phyloP scores from a whole-genome alignment of 2,329 filamentous ascomycete species.

The Trichoderma aggressivum region DNA sequence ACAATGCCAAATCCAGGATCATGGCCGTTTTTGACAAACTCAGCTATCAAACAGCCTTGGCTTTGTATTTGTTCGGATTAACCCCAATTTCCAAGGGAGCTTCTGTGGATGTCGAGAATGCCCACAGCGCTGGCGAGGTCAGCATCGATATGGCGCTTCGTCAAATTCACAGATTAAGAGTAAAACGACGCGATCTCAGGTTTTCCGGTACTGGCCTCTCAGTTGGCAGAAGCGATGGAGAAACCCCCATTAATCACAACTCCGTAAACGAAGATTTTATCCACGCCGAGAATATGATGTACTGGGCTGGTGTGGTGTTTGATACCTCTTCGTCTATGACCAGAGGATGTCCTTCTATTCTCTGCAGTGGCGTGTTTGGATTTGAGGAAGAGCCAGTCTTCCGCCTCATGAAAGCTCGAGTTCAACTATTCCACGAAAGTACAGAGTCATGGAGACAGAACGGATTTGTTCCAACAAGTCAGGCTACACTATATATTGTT shows the following conservation, averaged over 20 bases:
- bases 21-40: conserved; percentile 1
- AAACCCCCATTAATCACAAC: background rate
- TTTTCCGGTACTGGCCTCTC: background rate
- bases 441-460: background rate
- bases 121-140: background rate
- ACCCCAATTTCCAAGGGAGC: background rate
- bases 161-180: background rate
- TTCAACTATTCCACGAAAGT: background rate
- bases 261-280: conserved; percentile 2
- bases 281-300: conserved; percentile 9
- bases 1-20: background rate
- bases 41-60: conserved; percentile 1
- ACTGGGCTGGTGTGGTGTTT: conserved; percentile 2
- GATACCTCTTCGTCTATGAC: conserved; percentile 2
- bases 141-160: conserved; percentile 5
- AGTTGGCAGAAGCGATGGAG: background rate
- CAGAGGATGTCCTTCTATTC: background rate
- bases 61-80: conserved; percentile 2
- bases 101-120: background rate
- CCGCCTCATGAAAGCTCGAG: background rate
- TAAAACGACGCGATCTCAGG: background rate
- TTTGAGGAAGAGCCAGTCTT: conserved; percentile 1
- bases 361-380: conserved; percentile 3
- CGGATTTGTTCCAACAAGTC: background rate
- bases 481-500: background rate